Base-by-base conservation (phyloP, 139 green algal species). In the Nannochloris sp. region DNA sequence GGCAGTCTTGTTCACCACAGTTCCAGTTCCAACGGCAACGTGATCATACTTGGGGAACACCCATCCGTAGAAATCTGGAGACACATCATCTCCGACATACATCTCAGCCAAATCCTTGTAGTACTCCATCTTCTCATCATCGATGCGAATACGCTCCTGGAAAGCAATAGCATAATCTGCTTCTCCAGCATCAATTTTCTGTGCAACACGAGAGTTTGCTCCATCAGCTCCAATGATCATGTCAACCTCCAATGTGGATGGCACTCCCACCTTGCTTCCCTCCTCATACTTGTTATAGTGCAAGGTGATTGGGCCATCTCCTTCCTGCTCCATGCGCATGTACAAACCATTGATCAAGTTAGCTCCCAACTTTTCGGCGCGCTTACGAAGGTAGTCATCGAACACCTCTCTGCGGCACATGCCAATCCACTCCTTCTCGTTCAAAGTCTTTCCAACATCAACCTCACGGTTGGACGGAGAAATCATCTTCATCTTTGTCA, bases 401-500 rank as follows among this genome's bases (percentile, higher is more conserved):
- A 99, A 82, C 9, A 99, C 85, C 79, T 94, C 88, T 44, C 91
- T 85, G 48, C 92, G 85, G 84, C 84, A 93, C 92, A 98, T 97
- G 67, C 93, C 93, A 64, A 99, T 99, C 85, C 95, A 99, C 83
- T 99, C 93, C 34, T 84, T 90, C 62, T 97, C 87, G 67, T 75
- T 87, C 34, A 99, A 86, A 1, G 93, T 99, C 83, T 93, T 95
- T 66, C 93, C 93, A 2, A 99, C 93, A 61, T 99, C 93, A 4
- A 98, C 92, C 71, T 96, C 92, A 18, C 89, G 76, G 82, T 99
- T 99, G 72, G 88, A 96, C 27, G 93, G 93, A 3, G 87, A 96
- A 68, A 99, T 99, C 93, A 99, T 99, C 84, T 99, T 99, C 93
- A 99, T 99, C 88, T 98, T 98, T 61, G 90, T 98, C 43, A 98